These are phyloP conservation scores for Piloderma croceum DNA, from an alignment of 768 basidiomycete species.

Conservation along the genomic window DNA sequence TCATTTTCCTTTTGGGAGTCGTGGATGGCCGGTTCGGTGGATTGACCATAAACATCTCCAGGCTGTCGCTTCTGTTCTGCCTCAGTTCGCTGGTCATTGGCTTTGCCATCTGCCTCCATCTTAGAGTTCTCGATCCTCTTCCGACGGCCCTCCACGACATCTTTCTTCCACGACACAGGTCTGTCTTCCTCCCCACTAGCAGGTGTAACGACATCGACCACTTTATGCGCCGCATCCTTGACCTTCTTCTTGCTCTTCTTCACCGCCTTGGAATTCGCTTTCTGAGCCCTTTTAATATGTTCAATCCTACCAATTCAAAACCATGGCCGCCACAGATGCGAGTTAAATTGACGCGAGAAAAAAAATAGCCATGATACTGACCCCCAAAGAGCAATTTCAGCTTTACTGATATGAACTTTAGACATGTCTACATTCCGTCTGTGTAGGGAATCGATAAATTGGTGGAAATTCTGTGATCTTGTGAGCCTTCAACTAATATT, in stretches of 20 bases:
- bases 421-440: constrained; percentile 53
- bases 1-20: too few relatives aligned
- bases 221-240: constrained; percentile 21
- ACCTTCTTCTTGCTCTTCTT: constrained; percentile 30
- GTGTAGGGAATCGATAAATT: constrained; percentile 47
- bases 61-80: too few relatives aligned
- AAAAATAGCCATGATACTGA: too few relatives aligned
- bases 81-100: too few relatives aligned
- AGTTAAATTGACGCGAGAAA: constrained; percentile 1
- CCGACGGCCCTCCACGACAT: constrained; percentile 26
- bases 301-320: constrained; percentile 48
- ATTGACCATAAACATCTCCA: too few relatives aligned
- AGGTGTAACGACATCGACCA: constrained; percentile 6
- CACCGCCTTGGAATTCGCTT: constrained; percentile 28
- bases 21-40: too few relatives aligned
- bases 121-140: not conserved
- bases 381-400: constrained; percentile 54
- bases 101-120: too few relatives aligned
- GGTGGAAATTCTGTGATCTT: constrained; percentile 48
- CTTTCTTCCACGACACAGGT: constrained; percentile 28
- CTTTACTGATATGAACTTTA: constrained; percentile 57
- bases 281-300: constrained; percentile 40
- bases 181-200: constrained; percentile 1
- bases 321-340: too few relatives aligned
- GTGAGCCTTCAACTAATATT: too few relatives aligned